Evolutionary conservation across 257 asterid species (phyloP), one percentile per base, ranked within the genome.

Genomic region (Scutellaria minor): DNA sequence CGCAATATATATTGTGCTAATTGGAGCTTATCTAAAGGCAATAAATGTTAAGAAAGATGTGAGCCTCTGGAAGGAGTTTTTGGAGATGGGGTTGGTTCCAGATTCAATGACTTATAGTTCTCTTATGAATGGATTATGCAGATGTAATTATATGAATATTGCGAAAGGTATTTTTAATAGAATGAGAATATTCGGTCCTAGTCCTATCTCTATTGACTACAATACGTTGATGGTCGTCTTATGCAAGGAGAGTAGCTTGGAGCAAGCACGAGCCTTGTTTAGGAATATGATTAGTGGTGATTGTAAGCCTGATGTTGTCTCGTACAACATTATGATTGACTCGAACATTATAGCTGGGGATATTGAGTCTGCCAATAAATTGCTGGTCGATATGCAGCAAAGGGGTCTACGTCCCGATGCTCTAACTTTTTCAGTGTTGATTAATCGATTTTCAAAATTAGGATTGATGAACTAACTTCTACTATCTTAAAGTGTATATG

Each of bases 131-230:
- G 96, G 97, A 15, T 79, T 90, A 61, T 90, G 93, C 82, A 85
- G 72, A 75, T 66, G 86, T 66, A 73, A 58, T 68, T 70, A 71
- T 41, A 46, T 84, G 64, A 90, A 70, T 77, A 78, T 90, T 24
- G 97, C 97, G 8, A 90, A 90, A 78, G 96, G 97, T 11, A 39
- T 85, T 54, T 90, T 90, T 74, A 51, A 48, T 64, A 80, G 75
- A 74, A 82, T 86, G 89, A 84, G 80, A 76, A 74, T 46, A 4
- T 31, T 9, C 0, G 95, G 95, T 61, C 85, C 77, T 39, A 37
- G 53, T 67, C 95, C 88, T 3, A 76, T 83, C 15, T 35, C 75
- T n/a, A 80, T 44, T 18, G 85, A 84, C 69, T 88, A 90, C 83
- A 88, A 84, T 75, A 54, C 75, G 4, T 76, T 90, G 85, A 81